Base-by-base conservation (phyloP, 2,329 filamentous ascomycete genomes). In the Penicillium palitans region DNA sequence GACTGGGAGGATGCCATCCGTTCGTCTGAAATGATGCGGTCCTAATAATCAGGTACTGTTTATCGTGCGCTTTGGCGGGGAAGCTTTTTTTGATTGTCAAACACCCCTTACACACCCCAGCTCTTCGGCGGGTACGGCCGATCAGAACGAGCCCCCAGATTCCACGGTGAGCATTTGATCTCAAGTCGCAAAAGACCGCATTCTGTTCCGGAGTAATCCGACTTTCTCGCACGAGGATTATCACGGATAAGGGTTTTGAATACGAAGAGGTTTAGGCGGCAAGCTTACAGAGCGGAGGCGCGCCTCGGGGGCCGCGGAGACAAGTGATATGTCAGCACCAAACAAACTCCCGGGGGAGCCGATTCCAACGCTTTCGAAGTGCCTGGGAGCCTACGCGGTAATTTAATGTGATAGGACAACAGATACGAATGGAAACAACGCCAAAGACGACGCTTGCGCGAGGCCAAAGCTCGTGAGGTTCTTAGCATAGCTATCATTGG, bases 1-100 rank as follows among this genome's bases (percentile, higher is more conserved):
- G 63, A 61, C 57, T 70, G 70, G 29, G 57, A 54, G 15, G 56
- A 61, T 54, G 64, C 69, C 72, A 74, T 74, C 39, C 52, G 12
- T 47, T 44, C 54, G 25, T 21, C 45, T 57, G 15, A 39, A 48
- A 47, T 35, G 31, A 37, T 46, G 47, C 19, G 35, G 57, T n/a
- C 27, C 6, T 1, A 42, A 6, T 45, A 19, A 13, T 51, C 24
- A 13, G 33, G 17, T 56, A 35, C 47, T 52, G 24, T 17, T 35
- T 37, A 53, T 53, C 29, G 25, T 8, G 35, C 31, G 48, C 15
- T 39, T 52, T 19, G 41, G n/a, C 27, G 17, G 29, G 15, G 21
- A 57, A 24, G 27, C 42, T 12, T 13, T 35, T 42, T 21, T 49
- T 42, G 6, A 5, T 21, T 54, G 50, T 54, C 15, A 48, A 19